These are phyloP conservation scores for Mangifera indica DNA, from an alignment of 345 rosid genomes.

Conservation along the genomic window DNA sequence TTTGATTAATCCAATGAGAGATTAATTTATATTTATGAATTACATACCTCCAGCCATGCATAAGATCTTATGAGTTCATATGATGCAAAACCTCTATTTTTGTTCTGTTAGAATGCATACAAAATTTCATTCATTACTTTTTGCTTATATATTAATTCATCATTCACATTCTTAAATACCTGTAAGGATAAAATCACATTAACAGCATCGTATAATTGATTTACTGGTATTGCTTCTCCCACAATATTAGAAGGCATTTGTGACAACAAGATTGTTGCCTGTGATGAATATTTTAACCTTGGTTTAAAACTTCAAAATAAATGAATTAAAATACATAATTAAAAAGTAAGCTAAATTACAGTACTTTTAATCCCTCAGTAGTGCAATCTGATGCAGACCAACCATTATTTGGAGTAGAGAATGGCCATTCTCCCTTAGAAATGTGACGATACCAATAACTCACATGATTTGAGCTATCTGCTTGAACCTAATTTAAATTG, in stretches of 20 bases:
- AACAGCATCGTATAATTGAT: slow-evolving; percentile 50
- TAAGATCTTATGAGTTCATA: slow-evolving; percentile 74
- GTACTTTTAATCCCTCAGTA: slow-evolving; percentile 59
- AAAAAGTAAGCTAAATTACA: too few species aligned
- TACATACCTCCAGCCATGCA: slow-evolving; percentile 56
- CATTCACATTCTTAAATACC: too few species aligned
- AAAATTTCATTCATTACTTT: too few species aligned
- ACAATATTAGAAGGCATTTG: slow-evolving; percentile 35
- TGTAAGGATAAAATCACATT: slow-evolving; percentile 56
- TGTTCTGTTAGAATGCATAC: too few species aligned
- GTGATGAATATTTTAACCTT: neutral
- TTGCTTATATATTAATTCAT: too few species aligned
- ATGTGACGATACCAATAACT: slow-evolving; percentile 63
- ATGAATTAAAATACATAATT: too few species aligned
- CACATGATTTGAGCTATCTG: too few species aligned
- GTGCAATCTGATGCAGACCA: slow-evolving; percentile 68
- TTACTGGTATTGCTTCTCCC: slow-evolving; percentile 43
- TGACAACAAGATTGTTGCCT: slow-evolving; percentile 55
- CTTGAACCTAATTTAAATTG: too few species aligned
- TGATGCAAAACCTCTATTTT: too few species aligned
- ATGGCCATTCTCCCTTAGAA: slow-evolving; percentile 70
- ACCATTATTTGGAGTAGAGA: slow-evolving; percentile 60
- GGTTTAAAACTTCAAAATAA: too few species aligned
- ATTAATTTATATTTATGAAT: too few species aligned
- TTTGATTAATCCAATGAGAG: too few species aligned